Evolutionary conservation across 192 early-diverging fungal genomes (phyloP).

Genomic region (Backusella tarrabulga): DNA sequence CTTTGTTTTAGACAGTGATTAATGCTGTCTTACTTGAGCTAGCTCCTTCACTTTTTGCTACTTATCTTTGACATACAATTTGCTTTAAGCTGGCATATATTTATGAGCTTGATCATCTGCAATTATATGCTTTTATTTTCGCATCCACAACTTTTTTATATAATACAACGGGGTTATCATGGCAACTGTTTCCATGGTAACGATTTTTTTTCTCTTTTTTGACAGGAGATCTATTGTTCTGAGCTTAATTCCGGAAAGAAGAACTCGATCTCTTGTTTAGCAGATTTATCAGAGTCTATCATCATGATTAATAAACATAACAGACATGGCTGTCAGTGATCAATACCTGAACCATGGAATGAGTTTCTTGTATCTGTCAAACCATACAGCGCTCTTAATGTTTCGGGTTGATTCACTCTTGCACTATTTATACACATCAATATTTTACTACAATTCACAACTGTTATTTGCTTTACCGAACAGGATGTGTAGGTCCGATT

Average conservation of each 20-base stretch:
- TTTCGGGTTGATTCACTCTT: slow-evolving; percentile 49
- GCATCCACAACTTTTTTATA: background rate
- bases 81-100: background rate
- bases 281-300: slow-evolving; percentile 57
- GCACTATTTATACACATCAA: slow-evolving; percentile 37
- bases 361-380: slow-evolving; percentile 76
- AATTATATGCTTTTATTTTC: background rate
- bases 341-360: slow-evolving; percentile 69
- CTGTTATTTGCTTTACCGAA: slow-evolving; percentile 40
- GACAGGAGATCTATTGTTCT: background rate
- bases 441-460: background rate
- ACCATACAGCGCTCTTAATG: slow-evolving; percentile 61
- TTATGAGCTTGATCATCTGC: background rate
- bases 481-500: slow-evolving; percentile 69
- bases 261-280: slow-evolving; percentile 56
- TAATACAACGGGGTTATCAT: background rate
- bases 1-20: background rate
- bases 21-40: background rate
- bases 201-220: background rate
- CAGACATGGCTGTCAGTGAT: background rate
- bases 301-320: background rate
- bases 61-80: background rate
- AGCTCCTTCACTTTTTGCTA: background rate
- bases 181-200: background rate
- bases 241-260: slow-evolving; percentile 50